A percentile compares a stretch with the other conserved stretches of the same genome.
Conservation (phyloP, 1,139 yeast species). For the Meyerozyma guilliermondii region DNA sequence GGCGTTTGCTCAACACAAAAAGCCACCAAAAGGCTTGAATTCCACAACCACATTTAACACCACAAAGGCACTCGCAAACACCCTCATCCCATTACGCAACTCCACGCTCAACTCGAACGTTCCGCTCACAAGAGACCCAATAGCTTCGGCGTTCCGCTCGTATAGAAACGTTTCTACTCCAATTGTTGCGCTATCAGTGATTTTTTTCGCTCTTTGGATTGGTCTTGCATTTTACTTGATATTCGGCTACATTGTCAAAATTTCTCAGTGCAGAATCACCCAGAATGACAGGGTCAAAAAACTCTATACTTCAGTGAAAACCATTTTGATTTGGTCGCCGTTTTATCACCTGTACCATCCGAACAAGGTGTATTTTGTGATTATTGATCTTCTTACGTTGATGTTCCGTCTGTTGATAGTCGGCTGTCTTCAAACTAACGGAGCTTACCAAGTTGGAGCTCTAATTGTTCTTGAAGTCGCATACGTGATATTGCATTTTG, state of each 20-base stretch:
- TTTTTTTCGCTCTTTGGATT: conserved; percentile 33
- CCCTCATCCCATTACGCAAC: not conserved
- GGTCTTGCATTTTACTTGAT: conserved; percentile 25
- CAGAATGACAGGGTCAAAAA: conserved; percentile 22
- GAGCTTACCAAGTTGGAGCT: conserved; percentile 40
- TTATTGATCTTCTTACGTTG: conserved; percentile 27
- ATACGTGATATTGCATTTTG: conserved; percentile 26
- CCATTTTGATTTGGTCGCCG: conserved; percentile 44
- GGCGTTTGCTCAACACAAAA: not conserved
- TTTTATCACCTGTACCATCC: conserved; percentile 44
- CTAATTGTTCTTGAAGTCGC: conserved; percentile 32
- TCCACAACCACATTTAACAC: not conserved
- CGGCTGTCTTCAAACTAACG: conserved; percentile 39
- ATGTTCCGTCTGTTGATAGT: conserved; percentile 34
- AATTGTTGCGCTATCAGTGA: conserved; percentile 22
- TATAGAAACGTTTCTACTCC: conserved; percentile 1
- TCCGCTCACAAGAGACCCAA: too few relatives aligned
- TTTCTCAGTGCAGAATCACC: conserved; percentile 13
- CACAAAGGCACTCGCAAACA: not conserved
- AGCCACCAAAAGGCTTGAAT: not conserved
- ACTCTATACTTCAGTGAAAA: conserved; percentile 44
- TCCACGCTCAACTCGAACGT: not conserved
- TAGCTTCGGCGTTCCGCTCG: not conserved
- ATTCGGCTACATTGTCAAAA: conserved; percentile 22
- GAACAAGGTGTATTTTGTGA: conserved; percentile 31